These are phyloP conservation scores for Fusarium newnesense DNA, from an alignment of 2,329 filamentous ascomycete genomes.

Conservation along the genomic window DNA sequence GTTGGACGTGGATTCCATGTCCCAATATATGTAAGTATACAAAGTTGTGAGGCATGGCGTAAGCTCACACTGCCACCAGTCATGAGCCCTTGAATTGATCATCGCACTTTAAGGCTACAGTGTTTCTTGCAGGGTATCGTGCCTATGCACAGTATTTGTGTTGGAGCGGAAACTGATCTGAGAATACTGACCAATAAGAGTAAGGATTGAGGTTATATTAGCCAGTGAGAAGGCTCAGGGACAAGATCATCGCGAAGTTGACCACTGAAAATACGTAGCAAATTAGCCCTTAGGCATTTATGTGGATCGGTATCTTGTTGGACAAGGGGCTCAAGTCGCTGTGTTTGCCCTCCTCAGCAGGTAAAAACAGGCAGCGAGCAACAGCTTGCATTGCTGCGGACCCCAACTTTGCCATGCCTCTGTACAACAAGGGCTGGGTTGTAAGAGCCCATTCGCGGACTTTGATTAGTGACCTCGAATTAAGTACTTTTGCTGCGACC, in stretches of 20 bases:
- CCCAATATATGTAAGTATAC: no score
- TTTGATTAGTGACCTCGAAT: neutral
- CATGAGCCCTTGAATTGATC: neutral
- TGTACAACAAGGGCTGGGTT: neutral
- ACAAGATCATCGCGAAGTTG: neutral
- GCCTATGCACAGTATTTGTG: constrained; percentile 7
- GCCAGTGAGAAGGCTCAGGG: neutral
- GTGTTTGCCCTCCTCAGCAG: neutral
- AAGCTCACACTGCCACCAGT: neutral
- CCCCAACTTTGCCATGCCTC: neutral
- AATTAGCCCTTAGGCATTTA: neutral
- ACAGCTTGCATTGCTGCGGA: neutral
- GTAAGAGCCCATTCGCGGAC: neutral
- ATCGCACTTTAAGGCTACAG: neutral
- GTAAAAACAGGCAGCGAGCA: constrained; percentile 8
- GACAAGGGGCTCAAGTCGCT: constrained; percentile 9
- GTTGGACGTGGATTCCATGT: neutral
- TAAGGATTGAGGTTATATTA: neutral
- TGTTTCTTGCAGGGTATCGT: neutral
- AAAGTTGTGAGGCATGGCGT: neutral
- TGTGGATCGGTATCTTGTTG: constrained; percentile 3
- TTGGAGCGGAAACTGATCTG: neutral
- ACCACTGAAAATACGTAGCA: neutral
- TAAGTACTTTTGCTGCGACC: neutral
- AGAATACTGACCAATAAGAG: constrained; percentile 6